Evolutionary conservation across 345 rosid genomes (phyloP).

Genomic region (Bruguiera parviflora): DNA sequence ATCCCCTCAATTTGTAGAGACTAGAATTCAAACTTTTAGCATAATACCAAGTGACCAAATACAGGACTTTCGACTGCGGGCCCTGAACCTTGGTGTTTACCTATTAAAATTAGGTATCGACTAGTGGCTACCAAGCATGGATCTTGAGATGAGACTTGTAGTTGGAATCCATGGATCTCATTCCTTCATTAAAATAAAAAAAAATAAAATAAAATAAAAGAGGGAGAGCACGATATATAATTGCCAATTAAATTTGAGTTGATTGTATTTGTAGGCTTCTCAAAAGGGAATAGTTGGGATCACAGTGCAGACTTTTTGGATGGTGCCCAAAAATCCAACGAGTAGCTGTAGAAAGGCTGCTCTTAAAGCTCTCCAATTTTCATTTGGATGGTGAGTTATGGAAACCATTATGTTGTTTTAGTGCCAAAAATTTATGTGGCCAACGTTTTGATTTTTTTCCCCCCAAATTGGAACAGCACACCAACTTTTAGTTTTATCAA

Average conservation of each 20-base stretch:
- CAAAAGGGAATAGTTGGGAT: constrained; percentile 47
- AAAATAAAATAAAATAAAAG: too few species aligned
- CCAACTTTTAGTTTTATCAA: background rate
- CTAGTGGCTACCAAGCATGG: too few species aligned
- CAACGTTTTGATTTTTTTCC: background rate
- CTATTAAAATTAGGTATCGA: too few species aligned
- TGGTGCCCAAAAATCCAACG: constrained; percentile 37
- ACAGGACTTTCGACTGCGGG: too few species aligned
- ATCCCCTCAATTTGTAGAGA: too few species aligned
- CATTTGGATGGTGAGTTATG: constrained; percentile 12
- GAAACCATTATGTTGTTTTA: too few species aligned
- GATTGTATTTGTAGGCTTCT: constrained; percentile 15
- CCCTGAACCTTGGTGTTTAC: too few species aligned
- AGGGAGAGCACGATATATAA: background rate
- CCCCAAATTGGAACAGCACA: background rate
- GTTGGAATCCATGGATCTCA: too few species aligned
- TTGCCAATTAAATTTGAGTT: background rate
- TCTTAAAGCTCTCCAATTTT: constrained; percentile 24
- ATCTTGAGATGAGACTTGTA: too few species aligned
- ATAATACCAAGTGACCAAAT: too few species aligned
- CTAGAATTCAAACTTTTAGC: too few species aligned
- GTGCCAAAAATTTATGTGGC: background rate
- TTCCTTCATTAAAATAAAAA: too few species aligned
- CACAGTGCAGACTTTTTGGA: constrained; percentile 31
- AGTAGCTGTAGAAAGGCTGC: constrained; percentile 30